Percentiles rank a stretch among this genome's conserved stretches.
phyloP scores from a whole-genome alignment of 73 alveolate genomes.

The Blepharisma stoltei region DNA sequence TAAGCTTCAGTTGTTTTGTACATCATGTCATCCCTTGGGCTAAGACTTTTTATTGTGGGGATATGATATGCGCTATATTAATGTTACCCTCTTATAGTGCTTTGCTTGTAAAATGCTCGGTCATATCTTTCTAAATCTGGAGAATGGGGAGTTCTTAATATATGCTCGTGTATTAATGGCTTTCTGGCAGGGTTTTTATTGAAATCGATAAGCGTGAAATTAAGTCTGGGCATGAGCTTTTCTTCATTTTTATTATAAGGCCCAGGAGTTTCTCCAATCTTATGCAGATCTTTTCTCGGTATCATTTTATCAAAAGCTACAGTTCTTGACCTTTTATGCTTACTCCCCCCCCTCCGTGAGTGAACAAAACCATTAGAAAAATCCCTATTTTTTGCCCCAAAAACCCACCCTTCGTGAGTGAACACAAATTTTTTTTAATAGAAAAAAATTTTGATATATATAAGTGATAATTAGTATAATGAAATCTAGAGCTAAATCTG shows the following conservation, averaged over 20 bases:
- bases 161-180: neutral
- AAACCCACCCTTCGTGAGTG: too few species aligned
- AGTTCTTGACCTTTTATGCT: neutral
- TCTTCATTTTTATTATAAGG: slow-evolving; percentile 28
- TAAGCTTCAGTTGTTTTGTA: slow-evolving; percentile 3
- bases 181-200: slow-evolving; percentile 11
- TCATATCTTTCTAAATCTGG: neutral
- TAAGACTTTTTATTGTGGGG: neutral
- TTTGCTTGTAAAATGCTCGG: slow-evolving; percentile 15
- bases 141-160: neutral
- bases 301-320: neutral
- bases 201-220: neutral
- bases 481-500: too few species aligned
- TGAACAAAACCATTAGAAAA: too few species aligned
- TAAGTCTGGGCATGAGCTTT: slow-evolving; percentile 20
- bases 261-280: slow-evolving; percentile 14
- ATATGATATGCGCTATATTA: neutral
- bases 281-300: neutral
- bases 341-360: too few species aligned
- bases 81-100: slow-evolving; percentile 1
- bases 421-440: too few species aligned
- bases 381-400: too few species aligned
- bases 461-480: too few species aligned
- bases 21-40: slow-evolving; percentile 2
- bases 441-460: too few species aligned